phyloP scores from a whole-genome alignment of 2,329 filamentous ascomycete species.

The Fusarium ramigenum region DNA sequence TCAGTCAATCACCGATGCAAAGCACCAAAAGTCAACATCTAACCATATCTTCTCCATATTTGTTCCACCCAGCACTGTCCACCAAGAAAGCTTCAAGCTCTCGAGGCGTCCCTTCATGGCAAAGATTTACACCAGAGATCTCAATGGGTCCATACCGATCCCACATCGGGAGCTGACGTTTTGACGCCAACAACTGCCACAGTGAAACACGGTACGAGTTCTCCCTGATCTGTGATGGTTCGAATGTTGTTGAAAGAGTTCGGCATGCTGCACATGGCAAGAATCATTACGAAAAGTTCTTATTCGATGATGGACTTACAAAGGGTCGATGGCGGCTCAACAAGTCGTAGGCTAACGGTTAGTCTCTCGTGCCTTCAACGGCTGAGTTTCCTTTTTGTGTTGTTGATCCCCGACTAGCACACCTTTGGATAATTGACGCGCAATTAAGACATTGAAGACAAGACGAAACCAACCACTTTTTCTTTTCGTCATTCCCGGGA shows the following conservation, averaged over 20 bases:
- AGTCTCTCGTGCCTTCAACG: slow-evolving; percentile 22
- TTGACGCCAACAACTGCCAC: not conserved
- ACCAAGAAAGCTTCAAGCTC: slow-evolving; percentile 23
- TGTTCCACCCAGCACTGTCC: slow-evolving; percentile 16
- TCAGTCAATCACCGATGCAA: slow-evolving; percentile 11
- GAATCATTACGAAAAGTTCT: not conserved
- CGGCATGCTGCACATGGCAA: not conserved
- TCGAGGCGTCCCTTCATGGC: slow-evolving; percentile 26
- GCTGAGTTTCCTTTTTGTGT: slow-evolving; percentile 16
- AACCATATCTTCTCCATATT: slow-evolving; percentile 27
- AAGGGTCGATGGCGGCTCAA: not conserved
- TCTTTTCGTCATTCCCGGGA: slow-evolving; percentile 15
- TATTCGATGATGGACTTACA: slow-evolving; percentile 6
- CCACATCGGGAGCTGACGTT: slow-evolving; percentile 23
- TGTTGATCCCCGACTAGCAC: slow-evolving; percentile 9
- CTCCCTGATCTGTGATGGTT: not conserved
- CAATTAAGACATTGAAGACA: slow-evolving; percentile 20
- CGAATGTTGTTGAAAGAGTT: not conserved
- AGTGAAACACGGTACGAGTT: slow-evolving; percentile 16
- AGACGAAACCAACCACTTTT: slow-evolving; percentile 22
- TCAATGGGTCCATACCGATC: slow-evolving; percentile 20
- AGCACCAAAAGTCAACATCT: slow-evolving; percentile 7
- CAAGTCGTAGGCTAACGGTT: slow-evolving; percentile 5
- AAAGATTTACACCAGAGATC: slow-evolving; percentile 38
- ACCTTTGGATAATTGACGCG: slow-evolving; percentile 14